Percentiles rank a stretch among this genome's conserved stretches.
phyloP scores from a whole-genome alignment of 495 filamentous ascomycete genomes.

The Xylaria telfairii region DNA sequence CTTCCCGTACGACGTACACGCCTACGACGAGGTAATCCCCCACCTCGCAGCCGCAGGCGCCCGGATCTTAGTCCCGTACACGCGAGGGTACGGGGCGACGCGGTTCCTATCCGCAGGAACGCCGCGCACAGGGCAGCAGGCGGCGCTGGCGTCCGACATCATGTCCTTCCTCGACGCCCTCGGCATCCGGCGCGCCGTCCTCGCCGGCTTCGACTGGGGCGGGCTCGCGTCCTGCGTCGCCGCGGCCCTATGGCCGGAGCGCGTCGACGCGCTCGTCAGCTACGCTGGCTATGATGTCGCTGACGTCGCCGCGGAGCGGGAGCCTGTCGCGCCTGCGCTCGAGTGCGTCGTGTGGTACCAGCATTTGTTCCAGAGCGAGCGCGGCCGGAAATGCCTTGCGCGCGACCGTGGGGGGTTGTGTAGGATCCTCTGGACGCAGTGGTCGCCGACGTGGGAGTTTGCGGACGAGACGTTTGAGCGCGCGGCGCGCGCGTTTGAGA shows the following conservation, averaged over 20 bases:
- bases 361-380: conserved; percentile 26
- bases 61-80: conserved; percentile 38
- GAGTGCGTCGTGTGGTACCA: conserved; percentile 28
- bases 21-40: conserved; percentile 34
- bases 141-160: conserved; percentile 33
- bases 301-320: conserved; percentile 5
- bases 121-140: conserved; percentile 34
- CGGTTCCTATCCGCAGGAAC: conserved; percentile 29
- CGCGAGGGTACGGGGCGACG: conserved; percentile 35
- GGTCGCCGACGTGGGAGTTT: conserved; percentile 24
- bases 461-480: conserved; percentile 16
- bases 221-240: conserved; percentile 24
- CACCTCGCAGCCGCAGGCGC: conserved; percentile 30
- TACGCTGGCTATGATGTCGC: conserved; percentile 23
- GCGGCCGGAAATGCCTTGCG: conserved; percentile 22
- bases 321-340: neutral
- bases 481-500: conserved; percentile 23
- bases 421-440: conserved; percentile 23
- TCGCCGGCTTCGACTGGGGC: conserved; percentile 31
- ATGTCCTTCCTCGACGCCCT: conserved; percentile 55
- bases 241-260: conserved; percentile 27
- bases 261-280: conserved; percentile 20
- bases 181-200: conserved; percentile 51
- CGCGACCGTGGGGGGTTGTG: conserved; percentile 14
- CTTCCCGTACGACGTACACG: conserved; percentile 37